Conservation (phyloP, 2,329 filamentous ascomycete genomes). For the Beauveria medogensis region DNA sequence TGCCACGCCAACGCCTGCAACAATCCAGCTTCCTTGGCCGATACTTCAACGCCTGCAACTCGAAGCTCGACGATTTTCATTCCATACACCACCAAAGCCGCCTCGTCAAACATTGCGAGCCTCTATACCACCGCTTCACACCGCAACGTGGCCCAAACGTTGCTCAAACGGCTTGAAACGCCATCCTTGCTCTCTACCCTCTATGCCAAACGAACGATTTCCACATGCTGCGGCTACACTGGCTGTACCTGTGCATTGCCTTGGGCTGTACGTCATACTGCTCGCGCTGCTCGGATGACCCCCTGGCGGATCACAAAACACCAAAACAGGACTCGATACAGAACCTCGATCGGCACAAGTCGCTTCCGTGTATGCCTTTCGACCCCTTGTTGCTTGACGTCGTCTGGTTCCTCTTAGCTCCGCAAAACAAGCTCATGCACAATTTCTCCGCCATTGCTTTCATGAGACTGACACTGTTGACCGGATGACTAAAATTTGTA, state of each 20-base stretch:
- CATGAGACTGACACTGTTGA: background rate
- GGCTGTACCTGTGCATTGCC: background rate
- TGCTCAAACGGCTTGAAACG: conserved; percentile 9
- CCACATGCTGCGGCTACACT: background rate
- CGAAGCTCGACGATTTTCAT: background rate
- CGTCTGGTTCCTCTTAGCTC: conserved; percentile 1
- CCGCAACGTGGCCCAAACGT: conserved; percentile 7
- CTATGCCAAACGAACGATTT: conserved; percentile 6
- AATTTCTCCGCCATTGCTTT: background rate
- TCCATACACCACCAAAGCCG: background rate
- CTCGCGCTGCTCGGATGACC: background rate
- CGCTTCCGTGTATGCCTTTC: background rate
- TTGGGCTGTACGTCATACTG: background rate
- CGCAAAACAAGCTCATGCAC: conserved; percentile 8
- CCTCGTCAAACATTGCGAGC: background rate
- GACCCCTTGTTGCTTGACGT: background rate
- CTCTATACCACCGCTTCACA: background rate
- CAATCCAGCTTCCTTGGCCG: background rate
- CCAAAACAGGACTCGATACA: background rate
- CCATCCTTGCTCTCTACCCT: background rate
- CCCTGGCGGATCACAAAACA: background rate
- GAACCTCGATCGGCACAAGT: conserved; percentile 3
- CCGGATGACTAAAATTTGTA: background rate
- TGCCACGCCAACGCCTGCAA: too few relatives aligned
- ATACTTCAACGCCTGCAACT: background rate